These are phyloP conservation scores for Phoenix roebelenii DNA, from an alignment of 176 grass and related monocot species.

Conservation along the genomic window DNA sequence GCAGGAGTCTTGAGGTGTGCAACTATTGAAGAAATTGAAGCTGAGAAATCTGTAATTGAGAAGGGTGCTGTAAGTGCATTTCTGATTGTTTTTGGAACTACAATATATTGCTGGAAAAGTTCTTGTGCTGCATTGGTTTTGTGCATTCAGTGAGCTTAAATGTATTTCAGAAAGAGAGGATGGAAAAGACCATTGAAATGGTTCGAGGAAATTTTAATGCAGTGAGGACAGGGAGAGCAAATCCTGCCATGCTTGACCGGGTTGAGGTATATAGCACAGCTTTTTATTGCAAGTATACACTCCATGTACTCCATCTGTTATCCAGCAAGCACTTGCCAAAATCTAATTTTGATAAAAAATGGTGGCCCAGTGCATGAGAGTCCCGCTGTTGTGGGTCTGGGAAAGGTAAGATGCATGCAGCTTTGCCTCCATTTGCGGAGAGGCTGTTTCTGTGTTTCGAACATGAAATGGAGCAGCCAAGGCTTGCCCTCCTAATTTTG, in stretches of 20 bases:
- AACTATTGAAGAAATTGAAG: constrained; percentile 95
- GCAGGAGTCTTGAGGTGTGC: constrained; percentile 61
- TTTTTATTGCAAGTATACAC: too few relatives aligned
- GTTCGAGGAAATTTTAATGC: constrained; percentile 74
- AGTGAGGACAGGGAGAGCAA: constrained; percentile 87
- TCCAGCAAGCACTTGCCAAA: too few relatives aligned
- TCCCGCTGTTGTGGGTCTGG: too few relatives aligned
- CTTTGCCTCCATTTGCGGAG: too few relatives aligned
- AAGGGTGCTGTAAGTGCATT: constrained; percentile 55
- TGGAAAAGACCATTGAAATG: constrained; percentile 84
- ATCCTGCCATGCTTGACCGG: constrained; percentile 87
- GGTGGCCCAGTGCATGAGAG: too few relatives aligned
- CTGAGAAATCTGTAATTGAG: constrained; percentile 78
- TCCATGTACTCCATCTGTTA: too few relatives aligned
- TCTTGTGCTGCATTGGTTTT: background rate
- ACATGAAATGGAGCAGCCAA: too few relatives aligned
- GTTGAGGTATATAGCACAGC: constrained; percentile 46
- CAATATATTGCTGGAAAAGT: too few relatives aligned
- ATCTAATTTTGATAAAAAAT: too few relatives aligned
- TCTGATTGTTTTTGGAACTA: constrained; percentile 3
- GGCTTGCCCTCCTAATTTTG: too few relatives aligned
- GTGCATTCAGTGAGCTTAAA: background rate
- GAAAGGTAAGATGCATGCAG: too few relatives aligned
- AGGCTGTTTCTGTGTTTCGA: too few relatives aligned
- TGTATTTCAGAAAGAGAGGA: constrained; percentile 66